phyloP scores from a whole-genome alignment of 331 rosid genomes.

The Pyrus hybrid region DNA sequence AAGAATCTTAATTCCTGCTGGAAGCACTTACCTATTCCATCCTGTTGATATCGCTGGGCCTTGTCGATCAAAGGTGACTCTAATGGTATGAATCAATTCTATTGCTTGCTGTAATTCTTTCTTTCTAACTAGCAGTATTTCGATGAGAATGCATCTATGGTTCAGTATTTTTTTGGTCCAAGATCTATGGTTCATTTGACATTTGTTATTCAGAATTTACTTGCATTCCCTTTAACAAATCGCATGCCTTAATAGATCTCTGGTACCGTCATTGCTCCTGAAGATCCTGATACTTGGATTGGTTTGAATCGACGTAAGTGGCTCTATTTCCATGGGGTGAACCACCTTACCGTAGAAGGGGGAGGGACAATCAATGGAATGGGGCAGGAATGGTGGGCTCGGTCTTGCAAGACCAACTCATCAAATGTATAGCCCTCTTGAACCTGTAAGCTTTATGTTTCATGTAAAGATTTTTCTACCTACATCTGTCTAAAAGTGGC shows the following conservation, averaged over 20 bases:
- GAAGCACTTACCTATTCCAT: constrained; percentile 41
- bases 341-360: constrained; percentile 67
- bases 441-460: constrained; percentile 13
- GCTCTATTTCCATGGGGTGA: constrained; percentile 75
- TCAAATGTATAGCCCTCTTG: constrained; percentile 44
- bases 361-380: constrained; percentile 74
- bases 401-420: constrained; percentile 71
- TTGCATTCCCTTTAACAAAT: constrained; percentile 8
- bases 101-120: not conserved
- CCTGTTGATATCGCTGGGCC: constrained; percentile 75
- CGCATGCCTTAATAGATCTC: constrained; percentile 37
- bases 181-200: not conserved
- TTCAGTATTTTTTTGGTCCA: not conserved
- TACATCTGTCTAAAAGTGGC: constrained; percentile 8
- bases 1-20: constrained; percentile 39
- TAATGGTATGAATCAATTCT: constrained; percentile 41
- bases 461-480: constrained; percentile 11
- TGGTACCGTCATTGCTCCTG: constrained; percentile 70
- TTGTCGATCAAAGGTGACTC: constrained; percentile 64
- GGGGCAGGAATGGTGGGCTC: constrained; percentile 95
- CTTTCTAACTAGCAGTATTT: not conserved
- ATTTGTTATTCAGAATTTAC: not conserved
- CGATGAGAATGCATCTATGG: not conserved
- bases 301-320: constrained; percentile 62
- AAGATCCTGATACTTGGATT: constrained; percentile 59